These are phyloP conservation scores for Epipyxis sp. DNA, from an alignment of 108 stramenopile species.

Conservation along the genomic window DNA sequence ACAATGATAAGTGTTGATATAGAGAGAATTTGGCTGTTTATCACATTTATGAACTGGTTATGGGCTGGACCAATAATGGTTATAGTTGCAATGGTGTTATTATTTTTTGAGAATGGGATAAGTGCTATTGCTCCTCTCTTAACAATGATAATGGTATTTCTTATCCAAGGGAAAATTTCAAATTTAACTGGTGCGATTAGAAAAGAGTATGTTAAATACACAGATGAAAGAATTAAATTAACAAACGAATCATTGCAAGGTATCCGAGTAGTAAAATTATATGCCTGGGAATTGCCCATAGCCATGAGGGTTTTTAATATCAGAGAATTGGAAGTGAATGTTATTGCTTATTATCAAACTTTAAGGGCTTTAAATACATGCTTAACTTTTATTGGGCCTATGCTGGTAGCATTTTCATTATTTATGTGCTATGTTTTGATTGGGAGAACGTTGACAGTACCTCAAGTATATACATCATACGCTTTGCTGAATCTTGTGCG, in stretches of 20 bases:
- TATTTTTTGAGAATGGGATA: neutral
- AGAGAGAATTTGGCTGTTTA: neutral
- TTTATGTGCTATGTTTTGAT: neutral
- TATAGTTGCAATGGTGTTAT: constrained; percentile 1
- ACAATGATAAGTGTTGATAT: constrained; percentile 7
- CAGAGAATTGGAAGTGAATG: neutral
- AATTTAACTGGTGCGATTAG: neutral
- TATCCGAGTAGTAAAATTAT: constrained; percentile 56
- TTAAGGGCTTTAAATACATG: neutral
- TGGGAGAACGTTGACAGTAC: constrained; percentile 5
- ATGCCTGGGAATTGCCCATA: constrained; percentile 53
- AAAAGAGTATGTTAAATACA: neutral
- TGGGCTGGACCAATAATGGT: constrained; percentile 17
- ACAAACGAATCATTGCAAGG: constrained; percentile 48
- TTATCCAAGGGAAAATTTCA: neutral
- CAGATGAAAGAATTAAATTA: constrained; percentile 43
- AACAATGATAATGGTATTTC: neutral
- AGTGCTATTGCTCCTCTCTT: neutral
- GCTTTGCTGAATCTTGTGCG: constrained; percentile 15
- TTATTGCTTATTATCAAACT: neutral
- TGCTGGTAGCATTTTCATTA: constrained; percentile 1
- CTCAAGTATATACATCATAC: neutral
- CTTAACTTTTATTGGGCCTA: constrained; percentile 4
- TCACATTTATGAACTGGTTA: neutral
- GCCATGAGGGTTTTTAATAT: constrained; percentile 9